Base-by-base conservation (phyloP, 495 filamentous ascomycete genomes). In the Cercophora scortea region DNA sequence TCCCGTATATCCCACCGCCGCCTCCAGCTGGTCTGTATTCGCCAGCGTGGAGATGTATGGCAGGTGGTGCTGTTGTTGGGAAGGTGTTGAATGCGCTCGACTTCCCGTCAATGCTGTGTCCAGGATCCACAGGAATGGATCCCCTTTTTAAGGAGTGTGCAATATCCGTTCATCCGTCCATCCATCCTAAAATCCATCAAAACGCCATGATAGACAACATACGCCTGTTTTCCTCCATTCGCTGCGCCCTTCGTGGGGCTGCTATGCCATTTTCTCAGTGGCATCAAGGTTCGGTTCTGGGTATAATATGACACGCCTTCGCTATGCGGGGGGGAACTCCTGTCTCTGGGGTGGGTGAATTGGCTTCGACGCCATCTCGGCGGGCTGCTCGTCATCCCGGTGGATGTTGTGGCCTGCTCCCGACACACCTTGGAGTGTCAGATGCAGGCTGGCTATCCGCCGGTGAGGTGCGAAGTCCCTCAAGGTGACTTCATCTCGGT, bases 401-500 rank as follows among this genome's bases (percentile, higher is more conserved):
- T 46, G 25, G 25, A 25, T 25, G 25, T 25, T 25, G 5, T 25
- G 25, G 25, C 25, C 5, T 5, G 25, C 25, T 25, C 25, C 25
- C 2, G 25, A 25, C 25, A 25, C 25, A 25, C 25, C 25, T 25
- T 2, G 25, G 2, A 25, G 25, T 25, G 25, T 25, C 25, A 25
- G 19, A 25, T 18, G 41, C 57, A 51, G 48, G 39, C 47, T 41
- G 16, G 33, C 47, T 19, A 49, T 18, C 45, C 47, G 33, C 19
- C 8, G 18, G 17, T 42, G 49, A 45, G 46, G 49, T 45, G 42
- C 32, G 42, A 41, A 41, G 41, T 42, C 48, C 47, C 39, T 64
- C 59, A 67, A 40, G 62, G 61, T 18, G 61, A 59, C 63, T 68
- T 68, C 32, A 51, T 42, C 4, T 59, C 57, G 13, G 39, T 18